A percentile compares a stretch with the other conserved stretches of the same genome.
These are phyloP conservation scores for Fagus sylvatica DNA, from an alignment of 306 rosid genomes.

Conservation along the genomic window DNA sequence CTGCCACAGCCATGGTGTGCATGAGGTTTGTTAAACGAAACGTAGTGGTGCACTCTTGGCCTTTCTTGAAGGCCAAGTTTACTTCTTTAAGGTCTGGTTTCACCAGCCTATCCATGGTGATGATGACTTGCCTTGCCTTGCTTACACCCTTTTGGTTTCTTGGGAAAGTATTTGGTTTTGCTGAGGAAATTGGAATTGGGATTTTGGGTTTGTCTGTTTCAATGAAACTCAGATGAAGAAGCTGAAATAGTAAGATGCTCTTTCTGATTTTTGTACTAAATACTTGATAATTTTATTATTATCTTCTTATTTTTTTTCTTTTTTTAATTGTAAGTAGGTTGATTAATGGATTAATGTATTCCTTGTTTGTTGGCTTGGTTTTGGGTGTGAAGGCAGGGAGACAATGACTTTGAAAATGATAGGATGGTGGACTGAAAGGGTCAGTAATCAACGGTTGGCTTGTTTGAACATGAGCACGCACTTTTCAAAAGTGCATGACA, in stretches of 20 bases:
- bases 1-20: slow-evolving; percentile 98
- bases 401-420: not conserved
- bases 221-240: not conserved
- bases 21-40: slow-evolving; percentile 76
- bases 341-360: not conserved
- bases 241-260: not conserved
- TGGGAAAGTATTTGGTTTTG: not conserved
- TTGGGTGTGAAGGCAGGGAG: not conserved
- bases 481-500: no score
- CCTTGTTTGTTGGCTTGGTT: not conserved
- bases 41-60: slow-evolving; percentile 55
- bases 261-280: no score
- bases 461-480: no score
- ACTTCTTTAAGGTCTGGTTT: slow-evolving; percentile 69
- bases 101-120: slow-evolving; percentile 85
- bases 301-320: no score
- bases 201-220: slow-evolving; percentile 7
- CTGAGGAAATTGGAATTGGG: not conserved
- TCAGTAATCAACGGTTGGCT: not conserved
- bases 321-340: not conserved
- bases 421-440: not conserved
- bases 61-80: slow-evolving; percentile 51
- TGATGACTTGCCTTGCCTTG: not conserved
- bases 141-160: not conserved
- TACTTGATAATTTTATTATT: no score